These are phyloP conservation scores for Heteromeles arbutifolia DNA, from an alignment of 306 rosid species.

Conservation along the genomic window DNA sequence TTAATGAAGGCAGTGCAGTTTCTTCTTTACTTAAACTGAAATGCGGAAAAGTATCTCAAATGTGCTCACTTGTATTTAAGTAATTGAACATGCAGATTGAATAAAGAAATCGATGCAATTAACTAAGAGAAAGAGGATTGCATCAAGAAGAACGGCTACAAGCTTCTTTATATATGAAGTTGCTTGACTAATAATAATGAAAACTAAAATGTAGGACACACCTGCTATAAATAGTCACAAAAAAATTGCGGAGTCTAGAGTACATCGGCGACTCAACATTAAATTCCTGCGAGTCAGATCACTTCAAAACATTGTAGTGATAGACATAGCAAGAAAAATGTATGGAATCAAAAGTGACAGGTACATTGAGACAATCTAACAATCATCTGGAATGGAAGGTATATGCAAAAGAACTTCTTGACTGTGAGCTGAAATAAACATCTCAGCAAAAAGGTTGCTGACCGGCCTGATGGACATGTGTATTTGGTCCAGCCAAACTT, in stretches of 20 bases:
- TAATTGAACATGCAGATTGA: neutral
- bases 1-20: neutral
- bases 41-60: conserved; percentile 18
- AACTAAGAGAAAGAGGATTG: too few species aligned
- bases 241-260: conserved; percentile 69
- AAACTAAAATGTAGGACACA: conserved; percentile 16
- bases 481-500: conserved; percentile 86
- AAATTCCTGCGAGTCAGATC: conserved; percentile 61
- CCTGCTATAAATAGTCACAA: conserved; percentile 72
- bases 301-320: neutral
- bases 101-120: too few species aligned
- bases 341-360: neutral
- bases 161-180: too few species aligned
- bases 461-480: conserved; percentile 48
- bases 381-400: neutral
- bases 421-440: neutral
- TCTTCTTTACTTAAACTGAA: neutral
- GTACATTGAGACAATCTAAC: neutral
- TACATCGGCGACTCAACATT: conserved; percentile 77
- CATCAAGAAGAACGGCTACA: too few species aligned
- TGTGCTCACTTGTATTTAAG: neutral
- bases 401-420: neutral
- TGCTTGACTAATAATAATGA: too few species aligned
- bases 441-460: conserved; percentile 79
- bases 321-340: neutral